A percentile compares a stretch with the other conserved stretches of the same genome.
phyloP scores from a whole-genome alignment of 176 grass and related monocot genomes.

The Saccharum officinarum region DNA sequence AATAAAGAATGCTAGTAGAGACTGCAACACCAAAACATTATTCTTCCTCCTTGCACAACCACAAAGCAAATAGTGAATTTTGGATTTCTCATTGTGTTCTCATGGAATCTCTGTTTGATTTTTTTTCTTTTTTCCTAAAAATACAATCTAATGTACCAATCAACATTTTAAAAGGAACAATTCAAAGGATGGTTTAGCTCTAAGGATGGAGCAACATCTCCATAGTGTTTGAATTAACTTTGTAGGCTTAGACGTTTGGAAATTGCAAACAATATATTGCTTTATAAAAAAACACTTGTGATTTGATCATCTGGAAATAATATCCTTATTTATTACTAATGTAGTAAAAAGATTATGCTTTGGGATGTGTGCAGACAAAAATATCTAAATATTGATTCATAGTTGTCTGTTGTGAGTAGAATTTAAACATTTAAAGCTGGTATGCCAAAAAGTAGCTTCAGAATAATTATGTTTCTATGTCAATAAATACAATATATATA shows the following conservation, averaged over 20 bases:
- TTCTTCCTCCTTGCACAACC: background rate
- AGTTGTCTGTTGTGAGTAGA: background rate
- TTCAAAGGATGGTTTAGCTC: background rate
- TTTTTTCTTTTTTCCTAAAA: background rate
- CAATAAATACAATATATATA: background rate
- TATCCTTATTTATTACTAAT: background rate
- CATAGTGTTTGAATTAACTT: background rate
- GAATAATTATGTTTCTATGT: background rate
- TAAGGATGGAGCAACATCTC: background rate
- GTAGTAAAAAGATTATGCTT: background rate
- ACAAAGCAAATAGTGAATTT: background rate
- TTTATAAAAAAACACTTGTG: background rate
- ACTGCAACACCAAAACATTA: too few relatives aligned
- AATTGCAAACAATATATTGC: background rate
- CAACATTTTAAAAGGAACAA: conserved; percentile 15
- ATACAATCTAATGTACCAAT: background rate
- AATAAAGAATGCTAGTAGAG: too few relatives aligned
- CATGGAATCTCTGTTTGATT: background rate
- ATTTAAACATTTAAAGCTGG: background rate
- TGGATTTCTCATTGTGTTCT: background rate
- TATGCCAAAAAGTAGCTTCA: background rate
- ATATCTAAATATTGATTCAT: background rate
- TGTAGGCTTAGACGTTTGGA: conserved; percentile 4
- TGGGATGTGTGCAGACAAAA: background rate
- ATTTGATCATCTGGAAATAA: background rate